Conservation (phyloP, 495 filamentous ascomycete genomes). For the Hypoxylon trugodes region DNA sequence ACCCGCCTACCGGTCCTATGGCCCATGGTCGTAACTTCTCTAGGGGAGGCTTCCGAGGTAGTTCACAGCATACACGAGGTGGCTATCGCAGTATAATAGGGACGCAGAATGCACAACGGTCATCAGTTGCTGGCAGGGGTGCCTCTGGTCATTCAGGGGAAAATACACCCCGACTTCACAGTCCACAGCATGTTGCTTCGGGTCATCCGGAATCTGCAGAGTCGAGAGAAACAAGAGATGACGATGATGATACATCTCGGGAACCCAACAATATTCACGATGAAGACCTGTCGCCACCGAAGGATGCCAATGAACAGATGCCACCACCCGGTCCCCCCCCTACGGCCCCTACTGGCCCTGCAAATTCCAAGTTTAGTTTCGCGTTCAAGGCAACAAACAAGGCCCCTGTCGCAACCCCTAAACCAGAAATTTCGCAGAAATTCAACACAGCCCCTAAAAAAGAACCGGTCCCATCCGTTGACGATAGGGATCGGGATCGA, state of each 20-base stretch:
- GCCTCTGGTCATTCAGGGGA: slow-evolving; percentile 48
- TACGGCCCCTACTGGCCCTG: slow-evolving; percentile 58
- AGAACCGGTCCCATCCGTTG: slow-evolving; percentile 36
- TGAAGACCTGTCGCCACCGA: slow-evolving; percentile 65
- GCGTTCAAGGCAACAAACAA: slow-evolving; percentile 79
- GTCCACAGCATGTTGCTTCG: slow-evolving; percentile 43
- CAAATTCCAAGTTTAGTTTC: slow-evolving; percentile 85
- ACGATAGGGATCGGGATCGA: slow-evolving; percentile 54
- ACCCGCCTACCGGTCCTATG: slow-evolving; percentile 56
- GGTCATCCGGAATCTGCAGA: slow-evolving; percentile 30
- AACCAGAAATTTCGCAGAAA: slow-evolving; percentile 76
- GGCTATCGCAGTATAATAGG: slow-evolving; percentile 56
- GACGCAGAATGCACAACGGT: slow-evolving; percentile 65
- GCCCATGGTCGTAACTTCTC: slow-evolving; percentile 62
- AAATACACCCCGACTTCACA: slow-evolving; percentile 40
- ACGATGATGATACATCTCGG: slow-evolving; percentile 66
- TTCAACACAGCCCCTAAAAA: slow-evolving; percentile 66
- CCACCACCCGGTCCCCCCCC: slow-evolving; percentile 60
- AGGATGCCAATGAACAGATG: slow-evolving; percentile 53
- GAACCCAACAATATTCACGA: slow-evolving; percentile 69
- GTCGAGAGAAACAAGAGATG: slow-evolving; percentile 46
- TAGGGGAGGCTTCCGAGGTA: slow-evolving; percentile 54
- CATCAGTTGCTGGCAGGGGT: slow-evolving; percentile 52
- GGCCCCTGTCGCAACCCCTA: slow-evolving; percentile 64
- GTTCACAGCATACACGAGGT: slow-evolving; percentile 45